These are phyloP conservation scores for Kwoniella sp. DNA, from an alignment of 768 basidiomycete species.

Conservation along the genomic window DNA sequence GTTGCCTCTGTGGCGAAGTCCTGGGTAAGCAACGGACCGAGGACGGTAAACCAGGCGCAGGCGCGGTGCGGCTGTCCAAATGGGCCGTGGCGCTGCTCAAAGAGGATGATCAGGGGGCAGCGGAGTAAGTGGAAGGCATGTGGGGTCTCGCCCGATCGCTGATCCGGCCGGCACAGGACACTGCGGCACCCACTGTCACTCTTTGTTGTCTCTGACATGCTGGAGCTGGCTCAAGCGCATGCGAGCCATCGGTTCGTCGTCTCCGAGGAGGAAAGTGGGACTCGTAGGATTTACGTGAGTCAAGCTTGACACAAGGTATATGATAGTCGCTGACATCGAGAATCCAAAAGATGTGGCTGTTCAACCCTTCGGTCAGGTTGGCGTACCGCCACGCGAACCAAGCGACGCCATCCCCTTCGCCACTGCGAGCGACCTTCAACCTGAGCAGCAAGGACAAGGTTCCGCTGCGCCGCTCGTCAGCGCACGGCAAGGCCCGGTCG, in stretches of 20 bases:
- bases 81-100: conserved; percentile 71
- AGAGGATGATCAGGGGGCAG: conserved; percentile 23
- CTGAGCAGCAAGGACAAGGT: background rate
- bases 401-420: conserved; percentile 62
- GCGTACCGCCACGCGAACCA: conserved; percentile 61
- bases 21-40: conserved; percentile 55
- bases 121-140: no score
- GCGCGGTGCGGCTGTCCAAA: conserved; percentile 63
- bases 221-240: conserved; percentile 83
- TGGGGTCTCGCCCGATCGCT: no score
- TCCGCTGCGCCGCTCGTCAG: conserved; percentile 1
- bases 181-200: conserved; percentile 66
- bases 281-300: conserved; percentile 71
- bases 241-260: conserved; percentile 88
- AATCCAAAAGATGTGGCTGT: conserved; percentile 73
- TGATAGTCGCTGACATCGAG: background rate
- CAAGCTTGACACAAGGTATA: background rate
- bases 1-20: conserved; percentile 79
- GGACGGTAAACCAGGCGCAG: conserved; percentile 21
- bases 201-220: conserved; percentile 88
- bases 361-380: conserved; percentile 80
- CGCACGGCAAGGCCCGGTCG: no score
- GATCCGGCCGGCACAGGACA: no score
- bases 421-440: background rate
- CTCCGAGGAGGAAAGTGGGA: conserved; percentile 78